phyloP scores from a whole-genome alignment of 140 eudicot species.

The Anethum foeniculum region DNA sequence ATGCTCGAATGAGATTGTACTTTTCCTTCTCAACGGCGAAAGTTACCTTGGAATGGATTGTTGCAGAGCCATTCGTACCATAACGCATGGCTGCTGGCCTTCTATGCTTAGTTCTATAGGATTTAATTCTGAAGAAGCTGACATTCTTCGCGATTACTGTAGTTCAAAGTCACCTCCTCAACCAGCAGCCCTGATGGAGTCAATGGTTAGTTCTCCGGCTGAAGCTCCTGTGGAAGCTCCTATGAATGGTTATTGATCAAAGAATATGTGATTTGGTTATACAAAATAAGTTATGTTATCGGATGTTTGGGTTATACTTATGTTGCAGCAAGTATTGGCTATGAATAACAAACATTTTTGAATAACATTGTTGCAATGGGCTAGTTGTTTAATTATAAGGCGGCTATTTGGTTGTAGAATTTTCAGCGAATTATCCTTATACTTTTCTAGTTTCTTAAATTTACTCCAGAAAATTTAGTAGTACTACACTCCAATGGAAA shows the following conservation, averaged over 20 bases:
- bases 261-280: not conserved
- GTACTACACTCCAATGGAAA: too few species aligned
- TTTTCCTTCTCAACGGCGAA: conserved; percentile 51
- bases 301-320: not conserved
- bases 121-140: conserved; percentile 43
- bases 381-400: not conserved
- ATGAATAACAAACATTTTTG: not conserved
- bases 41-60: conserved; percentile 50
- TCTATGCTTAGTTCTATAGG: conserved; percentile 56
- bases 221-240: not conserved
- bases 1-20: conserved; percentile 53
- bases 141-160: conserved; percentile 21
- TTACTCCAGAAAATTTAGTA: too few species aligned
- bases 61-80: conserved; percentile 47
- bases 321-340: not conserved
- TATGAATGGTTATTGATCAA: not conserved
- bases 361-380: not conserved
- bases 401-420: too few species aligned
- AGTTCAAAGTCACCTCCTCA: not conserved
- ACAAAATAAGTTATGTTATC: not conserved
- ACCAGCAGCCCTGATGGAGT: not conserved
- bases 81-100: conserved; percentile 65
- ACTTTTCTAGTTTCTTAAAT: too few species aligned
- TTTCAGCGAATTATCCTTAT: too few species aligned
- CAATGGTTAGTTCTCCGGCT: not conserved